These are phyloP conservation scores for Cytospora schulzeri DNA, from an alignment of 2,329 filamentous ascomycete genomes.

Conservation along the genomic window DNA sequence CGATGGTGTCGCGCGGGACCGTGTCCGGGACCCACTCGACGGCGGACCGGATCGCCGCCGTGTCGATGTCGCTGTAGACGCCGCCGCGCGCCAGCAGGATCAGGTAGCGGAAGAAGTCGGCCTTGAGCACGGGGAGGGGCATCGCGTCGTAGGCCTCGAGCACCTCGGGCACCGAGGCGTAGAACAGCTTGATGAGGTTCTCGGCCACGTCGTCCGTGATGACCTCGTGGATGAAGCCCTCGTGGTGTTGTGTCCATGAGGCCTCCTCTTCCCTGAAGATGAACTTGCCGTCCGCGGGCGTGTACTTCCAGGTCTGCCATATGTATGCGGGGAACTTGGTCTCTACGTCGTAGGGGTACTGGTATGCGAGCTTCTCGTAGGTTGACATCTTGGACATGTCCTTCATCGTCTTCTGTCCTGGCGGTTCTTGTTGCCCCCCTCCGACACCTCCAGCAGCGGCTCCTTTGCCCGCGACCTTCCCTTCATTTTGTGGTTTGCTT, in stretches of 20 bases:
- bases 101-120: constrained; percentile 77
- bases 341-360: constrained; percentile 90
- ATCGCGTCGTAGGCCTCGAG: constrained; percentile 74
- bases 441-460: constrained; percentile 22
- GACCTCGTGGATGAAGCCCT: constrained; percentile 92
- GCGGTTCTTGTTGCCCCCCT: not conserved
- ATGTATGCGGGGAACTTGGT: constrained; percentile 94
- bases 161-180: constrained; percentile 78
- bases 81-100: constrained; percentile 64
- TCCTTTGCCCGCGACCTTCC: constrained; percentile 27
- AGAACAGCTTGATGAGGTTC: constrained; percentile 82
- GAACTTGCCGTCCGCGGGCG: constrained; percentile 77
- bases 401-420: constrained; percentile 62
- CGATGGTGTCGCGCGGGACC: constrained; percentile 76
- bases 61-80: constrained; percentile 91
- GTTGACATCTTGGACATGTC: constrained; percentile 74
- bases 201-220: constrained; percentile 88
- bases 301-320: constrained; percentile 98
- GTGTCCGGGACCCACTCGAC: constrained; percentile 82
- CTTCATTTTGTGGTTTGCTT: constrained; percentile 21
- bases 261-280: constrained; percentile 81
- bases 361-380: constrained; percentile 82
- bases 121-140: constrained; percentile 74
- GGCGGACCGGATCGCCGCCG: constrained; percentile 78
- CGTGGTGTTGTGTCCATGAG: constrained; percentile 85